Base-by-base conservation (phyloP, 2,329 filamentous ascomycete species). In the Fusarium newnesense region DNA sequence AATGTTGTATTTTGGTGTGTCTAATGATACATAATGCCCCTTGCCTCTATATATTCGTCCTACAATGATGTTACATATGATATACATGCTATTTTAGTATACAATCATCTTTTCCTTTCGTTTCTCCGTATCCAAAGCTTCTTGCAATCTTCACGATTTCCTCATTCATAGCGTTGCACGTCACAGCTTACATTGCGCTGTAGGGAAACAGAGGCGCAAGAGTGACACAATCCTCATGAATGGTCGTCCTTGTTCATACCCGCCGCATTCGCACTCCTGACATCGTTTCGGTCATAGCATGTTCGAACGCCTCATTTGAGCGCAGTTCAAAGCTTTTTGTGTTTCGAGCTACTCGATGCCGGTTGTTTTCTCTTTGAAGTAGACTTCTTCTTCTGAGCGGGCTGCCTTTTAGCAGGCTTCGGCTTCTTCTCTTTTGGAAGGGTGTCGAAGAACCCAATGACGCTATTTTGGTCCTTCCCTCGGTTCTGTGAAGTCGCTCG, bases 61-160 rank as follows among this genome's bases (percentile, higher is more conserved):
- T 63, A 43, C 28, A 43, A 26, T 69, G 47, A 18, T 68, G 64
- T 44, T 72, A 70, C 70, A 73, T 67, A 70, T 65, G 40, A 37
- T 73, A 73, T 49, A 73, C 26, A 42, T 64, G 39, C 28, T 42
- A 28, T 40, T 53, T 40, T 50, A 58, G 5, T 56, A 64, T 70
- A 65, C 67, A 70, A 39, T 54, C 54, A 42, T 39, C 30, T 53
- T 57, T 53, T 47, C 24, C 44, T 53, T 66, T 13, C 32, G 9
- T 39, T 30, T 39, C 32, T 24, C 8, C 12, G 18, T 44, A 24
- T 46, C 52, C 52, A 28, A 59, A 24, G 26, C 24, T 9, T 60
- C 54, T 42, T 21, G 42, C 42, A 49, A 28, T 6, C 11, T 36
- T 36, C 4, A 47, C 32, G 24, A 28, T 39, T 21, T n/a, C 24